phyloP scores from a whole-genome alignment of 169 alveolate genomes.

The Besnoitia besnoiti region DNA sequence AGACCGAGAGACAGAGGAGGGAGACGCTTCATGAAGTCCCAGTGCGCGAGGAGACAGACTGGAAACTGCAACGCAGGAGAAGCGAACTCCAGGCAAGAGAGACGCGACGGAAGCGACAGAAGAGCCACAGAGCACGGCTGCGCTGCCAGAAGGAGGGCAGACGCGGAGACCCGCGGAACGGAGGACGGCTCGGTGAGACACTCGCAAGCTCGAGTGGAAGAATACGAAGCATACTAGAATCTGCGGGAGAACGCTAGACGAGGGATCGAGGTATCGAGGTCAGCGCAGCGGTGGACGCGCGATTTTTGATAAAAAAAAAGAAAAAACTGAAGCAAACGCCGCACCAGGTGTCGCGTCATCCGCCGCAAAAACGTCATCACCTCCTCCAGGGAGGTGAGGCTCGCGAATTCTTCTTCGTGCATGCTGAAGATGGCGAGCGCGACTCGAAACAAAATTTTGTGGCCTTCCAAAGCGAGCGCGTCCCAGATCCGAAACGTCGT shows the following conservation, averaged over 20 bases:
- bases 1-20: neutral
- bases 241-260: neutral
- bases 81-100: too few species aligned
- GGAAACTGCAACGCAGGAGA: too few species aligned
- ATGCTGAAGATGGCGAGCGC: constrained; percentile 67
- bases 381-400: constrained; percentile 49
- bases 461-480: constrained; percentile 84
- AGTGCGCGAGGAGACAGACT: too few species aligned
- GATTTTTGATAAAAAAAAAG: constrained; percentile 6
- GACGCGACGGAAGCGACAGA: neutral
- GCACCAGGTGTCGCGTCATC: constrained; percentile 42
- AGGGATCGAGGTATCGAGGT: neutral
- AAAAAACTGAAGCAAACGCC: neutral
- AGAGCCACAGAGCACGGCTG: neutral
- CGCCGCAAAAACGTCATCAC: constrained; percentile 62
- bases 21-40: too few species aligned
- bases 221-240: neutral
- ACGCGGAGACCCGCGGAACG: neutral
- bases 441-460: constrained; percentile 83
- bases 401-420: constrained; percentile 44
- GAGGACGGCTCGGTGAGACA: neutral
- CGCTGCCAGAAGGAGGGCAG: neutral
- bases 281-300: neutral
- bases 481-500: constrained; percentile 88
- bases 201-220: constrained; percentile 5